A percentile compares a stretch with the other conserved stretches of the same genome.
These are phyloP conservation scores for Alternaria gansuensis DNA, from an alignment of 2,329 filamentous ascomycete species.

Conservation along the genomic window DNA sequence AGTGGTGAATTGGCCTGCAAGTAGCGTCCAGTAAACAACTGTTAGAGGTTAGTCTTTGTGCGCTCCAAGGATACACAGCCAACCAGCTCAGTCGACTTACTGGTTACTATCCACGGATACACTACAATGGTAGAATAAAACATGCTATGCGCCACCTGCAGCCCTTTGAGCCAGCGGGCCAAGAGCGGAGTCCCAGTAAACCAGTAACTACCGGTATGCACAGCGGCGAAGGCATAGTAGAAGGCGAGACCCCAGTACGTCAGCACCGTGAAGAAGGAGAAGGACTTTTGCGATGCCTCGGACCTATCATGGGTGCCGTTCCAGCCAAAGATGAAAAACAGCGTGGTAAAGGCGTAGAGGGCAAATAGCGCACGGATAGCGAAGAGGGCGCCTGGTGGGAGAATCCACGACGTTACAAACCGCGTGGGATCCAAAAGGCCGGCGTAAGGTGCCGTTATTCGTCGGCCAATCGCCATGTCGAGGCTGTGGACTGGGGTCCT, in stretches of 20 bases:
- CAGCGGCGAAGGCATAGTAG: conserved; percentile 73
- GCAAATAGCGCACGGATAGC: conserved; percentile 60
- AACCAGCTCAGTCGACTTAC: conserved; percentile 40
- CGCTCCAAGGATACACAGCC: background rate
- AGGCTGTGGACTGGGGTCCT: conserved; percentile 15
- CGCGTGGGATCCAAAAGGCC: conserved; percentile 59
- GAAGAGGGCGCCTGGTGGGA: conserved; percentile 72
- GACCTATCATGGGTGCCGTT: conserved; percentile 65
- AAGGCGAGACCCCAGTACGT: conserved; percentile 85
- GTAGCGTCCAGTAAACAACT: conserved; percentile 57
- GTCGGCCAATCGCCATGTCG: conserved; percentile 41
- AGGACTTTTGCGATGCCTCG: conserved; percentile 60
- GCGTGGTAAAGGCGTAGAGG: conserved; percentile 74
- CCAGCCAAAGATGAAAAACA: conserved; percentile 75
- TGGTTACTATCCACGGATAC: conserved; percentile 57
- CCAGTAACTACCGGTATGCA: conserved; percentile 74
- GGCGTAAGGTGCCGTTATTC: conserved; percentile 39
- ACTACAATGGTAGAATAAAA: conserved; percentile 56
- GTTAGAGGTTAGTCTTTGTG: conserved; percentile 21
- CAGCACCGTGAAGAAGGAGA: conserved; percentile 84
- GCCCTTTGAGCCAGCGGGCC: conserved; percentile 48
- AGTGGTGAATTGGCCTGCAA: conserved; percentile 48
- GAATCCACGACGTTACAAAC: conserved; percentile 82
- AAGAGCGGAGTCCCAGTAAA: conserved; percentile 50
- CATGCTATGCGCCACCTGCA: conserved; percentile 53